Base-by-base conservation (phyloP, 495 filamentous ascomycete species). In the Aspergillus egyptiacus region DNA sequence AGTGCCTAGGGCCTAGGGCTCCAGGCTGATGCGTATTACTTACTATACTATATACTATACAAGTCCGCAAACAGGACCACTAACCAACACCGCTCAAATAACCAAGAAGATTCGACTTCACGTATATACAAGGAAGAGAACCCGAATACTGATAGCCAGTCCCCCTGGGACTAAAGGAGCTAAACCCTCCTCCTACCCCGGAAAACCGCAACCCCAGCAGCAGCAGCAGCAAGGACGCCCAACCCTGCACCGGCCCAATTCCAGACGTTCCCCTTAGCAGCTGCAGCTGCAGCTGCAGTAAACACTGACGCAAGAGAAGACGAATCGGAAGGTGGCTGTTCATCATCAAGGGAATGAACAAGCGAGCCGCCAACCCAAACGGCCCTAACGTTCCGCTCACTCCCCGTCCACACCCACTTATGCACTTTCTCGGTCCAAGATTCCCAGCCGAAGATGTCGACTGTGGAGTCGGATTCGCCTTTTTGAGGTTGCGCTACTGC, bases 371-470 rank as follows among this genome's bases (percentile, higher is more conserved):
- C 75, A 19, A 95, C 87, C 87, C 87, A 96, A 0, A 96, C 90
- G 43, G 67, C 76, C 56, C 66, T 68, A 2, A 85, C 85, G 68
- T 94, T 94, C 55, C 89, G 65, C 63, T 95, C 89, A 72, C 93
- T 86, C 0, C 90, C 90, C 44, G 77, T 84, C 69, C 81, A 95
- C 39, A 95, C 73, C 90, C 90, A 96, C 77, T 95, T 95, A 18
- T 85, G 83, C 8, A 95, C 60, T 58, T 70, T 76, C 43, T 95
- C 86, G 17, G 78, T 72, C 86, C 83, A 89, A 2, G 35, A 76
- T 74, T 95, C 89, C 74, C 77, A 83, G n/a, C 88, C 88, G 74
- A 91, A 96, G 7, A 91, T 59, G 72, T 96, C 88, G 5, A 93
- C 87, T 38, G 46, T 40, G 15, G 44, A 48, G 17, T 48, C 22